Evolutionary conservation across 2,329 filamentous ascomycete species (phyloP).

Genomic region (Fusarium veterinarium): DNA sequence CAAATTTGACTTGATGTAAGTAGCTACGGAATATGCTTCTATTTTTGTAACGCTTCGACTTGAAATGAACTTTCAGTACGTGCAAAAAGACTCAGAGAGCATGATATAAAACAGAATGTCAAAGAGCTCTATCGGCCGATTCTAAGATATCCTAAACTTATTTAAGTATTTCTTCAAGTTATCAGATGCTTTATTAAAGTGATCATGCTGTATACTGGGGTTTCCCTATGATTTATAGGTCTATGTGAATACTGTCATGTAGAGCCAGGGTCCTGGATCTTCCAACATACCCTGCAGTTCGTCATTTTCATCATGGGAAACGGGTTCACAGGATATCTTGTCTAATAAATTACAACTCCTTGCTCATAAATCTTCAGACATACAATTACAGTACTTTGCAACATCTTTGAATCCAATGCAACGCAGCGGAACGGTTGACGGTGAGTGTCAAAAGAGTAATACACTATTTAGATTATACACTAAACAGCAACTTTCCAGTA

Average conservation of each 20-base stretch:
- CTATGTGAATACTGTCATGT: no score
- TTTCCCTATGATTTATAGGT: no score
- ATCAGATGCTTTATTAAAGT: background rate
- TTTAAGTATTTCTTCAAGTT: accelerated
- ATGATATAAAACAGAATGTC: accelerated
- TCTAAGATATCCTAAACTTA: accelerated
- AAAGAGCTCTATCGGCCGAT: accelerated
- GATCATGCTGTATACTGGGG: no score
- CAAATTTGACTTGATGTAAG: accelerated
- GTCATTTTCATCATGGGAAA: no score
- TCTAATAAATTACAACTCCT: background rate
- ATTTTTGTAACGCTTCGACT: accelerated
- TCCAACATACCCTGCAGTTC: no score
- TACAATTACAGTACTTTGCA: background rate
- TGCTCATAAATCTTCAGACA: background rate
- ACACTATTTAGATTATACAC: background rate
- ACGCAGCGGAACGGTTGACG: no score
- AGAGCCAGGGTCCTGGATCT: no score
- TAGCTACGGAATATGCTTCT: accelerated
- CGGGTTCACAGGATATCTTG: no score
- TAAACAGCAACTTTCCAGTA: background rate
- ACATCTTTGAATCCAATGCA: no score
- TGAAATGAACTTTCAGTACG: accelerated
- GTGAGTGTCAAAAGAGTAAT: accelerated
- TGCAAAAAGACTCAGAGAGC: accelerated